Evolutionary conservation across 208 protist species (phyloP).

Genomic region (Leishmania gerbilli): DNA sequence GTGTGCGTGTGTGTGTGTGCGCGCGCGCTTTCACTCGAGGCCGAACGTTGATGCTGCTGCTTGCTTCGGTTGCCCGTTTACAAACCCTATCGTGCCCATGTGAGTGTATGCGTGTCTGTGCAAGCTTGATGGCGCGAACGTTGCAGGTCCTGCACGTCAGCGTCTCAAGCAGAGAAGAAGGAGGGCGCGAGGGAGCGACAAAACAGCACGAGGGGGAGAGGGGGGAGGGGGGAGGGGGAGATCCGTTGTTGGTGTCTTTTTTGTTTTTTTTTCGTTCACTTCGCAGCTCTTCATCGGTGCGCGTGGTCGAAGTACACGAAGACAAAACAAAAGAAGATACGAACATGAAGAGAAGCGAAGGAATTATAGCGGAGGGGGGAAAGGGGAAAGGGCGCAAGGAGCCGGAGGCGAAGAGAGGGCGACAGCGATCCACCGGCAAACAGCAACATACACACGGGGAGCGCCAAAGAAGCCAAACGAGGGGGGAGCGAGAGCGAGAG

Average conservation of each 20-base stretch:
- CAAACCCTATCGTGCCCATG: background rate
- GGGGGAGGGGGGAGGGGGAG: background rate
- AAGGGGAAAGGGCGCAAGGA: background rate
- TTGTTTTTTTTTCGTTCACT: background rate
- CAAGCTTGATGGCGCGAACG: background rate
- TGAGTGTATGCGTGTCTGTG: background rate
- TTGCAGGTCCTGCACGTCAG: background rate
- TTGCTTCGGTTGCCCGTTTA: background rate
- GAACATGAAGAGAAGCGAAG: background rate
- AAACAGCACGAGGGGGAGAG: background rate
- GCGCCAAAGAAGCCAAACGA: background rate
- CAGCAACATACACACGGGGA: too few species aligned
- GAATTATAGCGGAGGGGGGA: too few species aligned
- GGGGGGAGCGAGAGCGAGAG: background rate
- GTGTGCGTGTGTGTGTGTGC: background rate
- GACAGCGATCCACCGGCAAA: background rate
- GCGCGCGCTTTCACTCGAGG: background rate
- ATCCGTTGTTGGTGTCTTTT: background rate
- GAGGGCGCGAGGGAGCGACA: background rate
- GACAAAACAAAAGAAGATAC: background rate
- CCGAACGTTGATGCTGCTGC: background rate
- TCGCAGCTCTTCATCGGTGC: too few species aligned
- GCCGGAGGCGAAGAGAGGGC: background rate
- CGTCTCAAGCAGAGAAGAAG: background rate
- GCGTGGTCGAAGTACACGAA: background rate